These are phyloP conservation scores for Epithemia pelagica DNA, from an alignment of 108 stramenopile genomes.

Conservation along the genomic window DNA sequence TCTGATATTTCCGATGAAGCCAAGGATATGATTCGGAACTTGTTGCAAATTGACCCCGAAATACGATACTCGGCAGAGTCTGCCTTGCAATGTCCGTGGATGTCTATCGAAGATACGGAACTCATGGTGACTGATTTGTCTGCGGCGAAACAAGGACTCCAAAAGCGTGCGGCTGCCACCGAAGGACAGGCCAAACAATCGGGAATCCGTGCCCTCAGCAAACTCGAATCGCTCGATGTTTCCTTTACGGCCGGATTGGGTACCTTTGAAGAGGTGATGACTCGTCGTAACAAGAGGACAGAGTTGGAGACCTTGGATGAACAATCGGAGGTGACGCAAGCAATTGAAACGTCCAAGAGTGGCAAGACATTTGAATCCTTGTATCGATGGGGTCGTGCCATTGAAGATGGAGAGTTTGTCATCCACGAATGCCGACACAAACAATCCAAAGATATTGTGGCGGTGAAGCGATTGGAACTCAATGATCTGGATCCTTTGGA, in stretches of 20 bases:
- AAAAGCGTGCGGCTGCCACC: constrained; percentile 6
- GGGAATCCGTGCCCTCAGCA: constrained; percentile 1
- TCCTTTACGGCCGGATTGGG: constrained; percentile 12
- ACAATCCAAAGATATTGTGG: constrained; percentile 33
- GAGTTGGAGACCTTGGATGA: neutral
- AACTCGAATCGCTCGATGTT: constrained; percentile 8
- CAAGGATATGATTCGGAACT: constrained; percentile 67
- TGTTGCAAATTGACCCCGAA: constrained; percentile 53
- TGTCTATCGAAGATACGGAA: constrained; percentile 41
- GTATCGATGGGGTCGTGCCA: constrained; percentile 17
- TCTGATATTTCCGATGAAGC: constrained; percentile 58
- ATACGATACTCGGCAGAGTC: constrained; percentile 32
- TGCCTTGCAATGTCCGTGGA: constrained; percentile 46
- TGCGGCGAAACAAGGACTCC: constrained; percentile 23
- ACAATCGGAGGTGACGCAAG: neutral
- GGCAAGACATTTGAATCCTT: constrained; percentile 19
- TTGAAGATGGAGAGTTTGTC: constrained; percentile 67
- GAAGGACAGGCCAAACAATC: neutral
- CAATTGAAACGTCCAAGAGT: constrained; percentile 12
- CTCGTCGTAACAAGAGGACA: constrained; percentile 2
- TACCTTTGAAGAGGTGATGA: constrained; percentile 10
- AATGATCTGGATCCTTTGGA: constrained; percentile 46
- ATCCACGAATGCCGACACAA: constrained; percentile 50
- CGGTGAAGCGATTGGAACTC: constrained; percentile 53
- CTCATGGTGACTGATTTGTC: constrained; percentile 39